Conservation (phyloP, 352 stramenopile genomes). For the Thraustochytrium sp. region DNA sequence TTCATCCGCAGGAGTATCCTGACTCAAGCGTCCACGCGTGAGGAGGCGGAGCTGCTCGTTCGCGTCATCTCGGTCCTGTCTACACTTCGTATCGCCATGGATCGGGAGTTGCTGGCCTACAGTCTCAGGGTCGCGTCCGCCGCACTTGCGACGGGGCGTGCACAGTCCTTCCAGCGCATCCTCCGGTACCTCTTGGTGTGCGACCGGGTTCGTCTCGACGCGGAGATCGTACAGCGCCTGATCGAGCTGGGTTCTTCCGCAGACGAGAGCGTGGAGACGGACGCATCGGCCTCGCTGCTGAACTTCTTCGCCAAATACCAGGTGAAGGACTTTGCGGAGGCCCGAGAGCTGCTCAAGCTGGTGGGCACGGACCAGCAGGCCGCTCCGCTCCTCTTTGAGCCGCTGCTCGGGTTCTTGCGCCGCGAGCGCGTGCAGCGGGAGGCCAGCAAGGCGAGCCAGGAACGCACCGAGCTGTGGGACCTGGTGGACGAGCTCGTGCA, state of each 20-base stretch:
- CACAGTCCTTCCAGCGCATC: too few species aligned
- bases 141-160: too few species aligned
- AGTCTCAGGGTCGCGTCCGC: too few species aligned
- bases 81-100: too few species aligned
- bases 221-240: not conserved
- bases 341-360: not conserved
- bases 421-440: not conserved
- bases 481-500: not conserved
- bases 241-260: not conserved
- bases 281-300: not conserved
- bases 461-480: not conserved
- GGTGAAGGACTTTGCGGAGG: not conserved
- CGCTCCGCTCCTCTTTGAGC: constrained; percentile 4
- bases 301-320: constrained; percentile 25
- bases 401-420: not conserved
- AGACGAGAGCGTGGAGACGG: not conserved
- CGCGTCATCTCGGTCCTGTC: too few species aligned
- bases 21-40: too few species aligned
- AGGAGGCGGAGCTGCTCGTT: too few species aligned
- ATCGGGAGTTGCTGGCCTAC: too few species aligned
- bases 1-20: too few species aligned
- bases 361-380: not conserved
- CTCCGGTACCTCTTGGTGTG: too few species aligned
- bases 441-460: not conserved
- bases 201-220: too few species aligned